Evolutionary conservation across 352 stramenopile genomes (phyloP).

Genomic region (Elongisporangium prolatum): DNA sequence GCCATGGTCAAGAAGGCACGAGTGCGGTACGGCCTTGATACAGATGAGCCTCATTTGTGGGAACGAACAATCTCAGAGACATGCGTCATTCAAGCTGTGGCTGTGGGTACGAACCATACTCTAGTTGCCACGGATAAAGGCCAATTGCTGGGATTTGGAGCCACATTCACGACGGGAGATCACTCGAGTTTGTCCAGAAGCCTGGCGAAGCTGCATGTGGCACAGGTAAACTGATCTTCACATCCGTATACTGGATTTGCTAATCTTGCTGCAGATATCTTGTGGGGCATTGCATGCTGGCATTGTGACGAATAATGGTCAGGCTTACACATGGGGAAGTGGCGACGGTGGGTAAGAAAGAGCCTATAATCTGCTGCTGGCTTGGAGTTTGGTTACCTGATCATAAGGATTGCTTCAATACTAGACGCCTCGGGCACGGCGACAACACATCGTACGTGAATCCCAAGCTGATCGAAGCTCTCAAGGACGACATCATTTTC

Average conservation of each 20-base stretch:
- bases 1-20: constrained; percentile 47
- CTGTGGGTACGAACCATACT: constrained; percentile 70
- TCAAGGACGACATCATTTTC: constrained; percentile 74
- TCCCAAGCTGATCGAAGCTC: constrained; percentile 63
- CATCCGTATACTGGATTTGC: background rate
- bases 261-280: constrained; percentile 41
- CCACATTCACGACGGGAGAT: constrained; percentile 57
- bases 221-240: constrained; percentile 30
- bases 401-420: background rate
- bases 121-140: constrained; percentile 49
- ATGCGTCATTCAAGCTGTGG: constrained; percentile 47
- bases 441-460: constrained; percentile 68
- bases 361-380: constrained; percentile 2
- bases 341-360: constrained; percentile 77
- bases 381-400: background rate
- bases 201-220: constrained; percentile 52
- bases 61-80: constrained; percentile 55
- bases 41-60: constrained; percentile 57
- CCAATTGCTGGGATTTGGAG: constrained; percentile 61
- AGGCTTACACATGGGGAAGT: constrained; percentile 78
- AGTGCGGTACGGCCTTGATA: constrained; percentile 58
- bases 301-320: constrained; percentile 64
- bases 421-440: constrained; percentile 69
- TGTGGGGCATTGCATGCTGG: constrained; percentile 76
- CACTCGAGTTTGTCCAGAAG: constrained; percentile 49